A percentile compares a stretch with the other conserved stretches of the same genome.
Conservation (phyloP, 2,329 filamentous ascomycete genomes). For the Pleomassaria siparia region DNA sequence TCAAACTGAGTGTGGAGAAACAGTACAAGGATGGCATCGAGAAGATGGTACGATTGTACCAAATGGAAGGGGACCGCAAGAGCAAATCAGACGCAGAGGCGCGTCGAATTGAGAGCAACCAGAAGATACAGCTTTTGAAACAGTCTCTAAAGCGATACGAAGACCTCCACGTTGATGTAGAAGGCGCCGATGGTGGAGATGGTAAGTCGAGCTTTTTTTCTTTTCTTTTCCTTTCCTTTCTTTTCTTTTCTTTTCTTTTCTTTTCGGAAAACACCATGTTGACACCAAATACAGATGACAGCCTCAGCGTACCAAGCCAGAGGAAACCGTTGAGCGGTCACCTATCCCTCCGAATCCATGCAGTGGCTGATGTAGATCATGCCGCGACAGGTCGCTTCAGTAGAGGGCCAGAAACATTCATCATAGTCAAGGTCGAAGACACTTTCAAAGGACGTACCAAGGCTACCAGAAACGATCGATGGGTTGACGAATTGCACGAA, state of each 20-base stretch:
- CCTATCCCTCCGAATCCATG: slow-evolving; percentile 80
- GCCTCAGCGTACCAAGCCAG: slow-evolving; percentile 90
- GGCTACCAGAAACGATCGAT: slow-evolving; percentile 81
- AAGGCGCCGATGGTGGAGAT: slow-evolving; percentile 73
- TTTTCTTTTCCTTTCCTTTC: neutral
- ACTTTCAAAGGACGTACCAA: slow-evolving; percentile 85
- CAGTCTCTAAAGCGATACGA: slow-evolving; percentile 96
- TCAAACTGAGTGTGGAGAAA: slow-evolving; percentile 97
- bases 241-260: neutral
- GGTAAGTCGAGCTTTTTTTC: slow-evolving; percentile 57
- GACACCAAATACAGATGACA: slow-evolving; percentile 70
- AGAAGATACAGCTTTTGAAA: slow-evolving; percentile 94
- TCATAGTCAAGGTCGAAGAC: slow-evolving; percentile 96
- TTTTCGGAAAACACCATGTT: slow-evolving; percentile 24
- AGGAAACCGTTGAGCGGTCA: slow-evolving; percentile 94
- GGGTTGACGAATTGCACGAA: slow-evolving; percentile 88
- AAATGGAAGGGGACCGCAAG: slow-evolving; percentile 96
- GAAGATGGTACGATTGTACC: slow-evolving; percentile 97
- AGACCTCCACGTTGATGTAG: slow-evolving; percentile 93
- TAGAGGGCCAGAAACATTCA: slow-evolving; percentile 89
- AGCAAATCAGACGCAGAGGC: slow-evolving; percentile 91
- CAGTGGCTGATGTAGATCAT: slow-evolving; percentile 93
- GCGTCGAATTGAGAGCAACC: slow-evolving; percentile 88
- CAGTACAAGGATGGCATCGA: slow-evolving; percentile 99
- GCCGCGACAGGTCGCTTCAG: slow-evolving; percentile 80